Percentiles rank a stretch among this genome's conserved stretches.
Evolutionary conservation across 805 yeast species (phyloP).

Genomic region (Hemisphaericaspora nanyangensis): DNA sequence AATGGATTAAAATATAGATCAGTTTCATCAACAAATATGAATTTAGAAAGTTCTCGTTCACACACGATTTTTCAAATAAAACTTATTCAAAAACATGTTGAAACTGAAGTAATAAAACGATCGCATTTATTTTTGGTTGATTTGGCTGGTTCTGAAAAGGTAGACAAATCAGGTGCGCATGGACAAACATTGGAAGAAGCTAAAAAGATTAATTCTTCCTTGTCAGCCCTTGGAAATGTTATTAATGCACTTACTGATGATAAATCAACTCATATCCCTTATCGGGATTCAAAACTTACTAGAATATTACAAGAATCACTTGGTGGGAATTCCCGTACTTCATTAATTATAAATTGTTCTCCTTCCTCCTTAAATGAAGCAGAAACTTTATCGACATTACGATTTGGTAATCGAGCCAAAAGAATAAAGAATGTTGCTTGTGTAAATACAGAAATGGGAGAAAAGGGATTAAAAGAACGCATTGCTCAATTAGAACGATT

Average conservation of each 20-base stretch:
- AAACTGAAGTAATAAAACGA: slow-evolving; percentile 53
- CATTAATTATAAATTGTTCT: slow-evolving; percentile 81
- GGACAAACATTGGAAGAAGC: slow-evolving; percentile 80
- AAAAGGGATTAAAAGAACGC: slow-evolving; percentile 44
- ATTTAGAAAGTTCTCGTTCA: slow-evolving; percentile 69
- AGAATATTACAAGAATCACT: slow-evolving; percentile 72
- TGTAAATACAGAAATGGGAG: slow-evolving; percentile 56
- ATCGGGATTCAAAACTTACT: slow-evolving; percentile 77
- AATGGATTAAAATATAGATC: slow-evolving; percentile 57
- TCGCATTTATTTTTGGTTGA: slow-evolving; percentile 75
- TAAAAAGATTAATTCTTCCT: slow-evolving; percentile 74
- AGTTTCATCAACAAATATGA: slow-evolving; percentile 63
- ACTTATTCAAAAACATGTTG: slow-evolving; percentile 55
- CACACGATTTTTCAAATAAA: slow-evolving; percentile 75
- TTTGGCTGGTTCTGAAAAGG: slow-evolving; percentile 83
- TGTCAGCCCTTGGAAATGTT: slow-evolving; percentile 76
- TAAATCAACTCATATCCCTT: slow-evolving; percentile 72
- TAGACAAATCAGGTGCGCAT: slow-evolving; percentile 67
- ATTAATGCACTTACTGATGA: slow-evolving; percentile 75
- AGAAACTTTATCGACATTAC: slow-evolving; percentile 80
- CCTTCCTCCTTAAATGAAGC: slow-evolving; percentile 73
- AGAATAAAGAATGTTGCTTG: slow-evolving; percentile 67
- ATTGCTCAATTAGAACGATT: slow-evolving; percentile 31
- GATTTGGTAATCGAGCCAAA: slow-evolving; percentile 85
- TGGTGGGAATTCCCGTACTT: slow-evolving; percentile 86